These are phyloP conservation scores for Trichoderma arundinaceum DNA, from an alignment of 2,329 filamentous ascomycete species.

Conservation along the genomic window DNA sequence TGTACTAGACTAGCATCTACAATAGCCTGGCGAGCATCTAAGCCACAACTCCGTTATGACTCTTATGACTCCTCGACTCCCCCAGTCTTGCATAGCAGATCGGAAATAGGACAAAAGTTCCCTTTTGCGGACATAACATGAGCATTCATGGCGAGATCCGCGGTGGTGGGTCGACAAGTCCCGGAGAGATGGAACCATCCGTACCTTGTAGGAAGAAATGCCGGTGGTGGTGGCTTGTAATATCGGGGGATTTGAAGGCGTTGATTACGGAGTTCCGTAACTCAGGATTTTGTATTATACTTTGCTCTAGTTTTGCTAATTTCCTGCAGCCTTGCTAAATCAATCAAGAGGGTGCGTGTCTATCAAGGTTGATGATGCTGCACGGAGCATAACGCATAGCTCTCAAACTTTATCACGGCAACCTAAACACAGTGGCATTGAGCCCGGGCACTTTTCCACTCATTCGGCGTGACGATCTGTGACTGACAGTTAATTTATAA, in stretches of 20 bases:
- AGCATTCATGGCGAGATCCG: background rate
- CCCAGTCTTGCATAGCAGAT: background rate
- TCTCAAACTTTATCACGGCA: no score
- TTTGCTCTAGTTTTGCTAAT: background rate
- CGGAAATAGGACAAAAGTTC: background rate
- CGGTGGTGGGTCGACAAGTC: background rate
- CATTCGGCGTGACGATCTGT: no score
- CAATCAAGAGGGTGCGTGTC: no score
- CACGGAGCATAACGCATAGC: no score
- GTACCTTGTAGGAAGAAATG: background rate
- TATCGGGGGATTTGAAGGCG: background rate
- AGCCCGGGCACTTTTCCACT: background rate
- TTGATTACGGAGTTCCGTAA: background rate
- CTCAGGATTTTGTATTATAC: background rate
- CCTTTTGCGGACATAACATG: background rate
- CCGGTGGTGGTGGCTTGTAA: slow-evolving; percentile 6
- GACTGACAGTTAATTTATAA: no score
- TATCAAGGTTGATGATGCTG: no score
- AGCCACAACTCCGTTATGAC: background rate
- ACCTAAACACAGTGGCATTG: background rate
- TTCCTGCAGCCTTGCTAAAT: no score
- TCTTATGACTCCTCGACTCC: background rate
- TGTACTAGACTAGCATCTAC: no score
- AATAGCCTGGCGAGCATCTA: no score
- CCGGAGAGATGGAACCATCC: background rate